These are phyloP conservation scores for Salix brachista DNA, from an alignment of 345 rosid species.

Conservation along the genomic window DNA sequence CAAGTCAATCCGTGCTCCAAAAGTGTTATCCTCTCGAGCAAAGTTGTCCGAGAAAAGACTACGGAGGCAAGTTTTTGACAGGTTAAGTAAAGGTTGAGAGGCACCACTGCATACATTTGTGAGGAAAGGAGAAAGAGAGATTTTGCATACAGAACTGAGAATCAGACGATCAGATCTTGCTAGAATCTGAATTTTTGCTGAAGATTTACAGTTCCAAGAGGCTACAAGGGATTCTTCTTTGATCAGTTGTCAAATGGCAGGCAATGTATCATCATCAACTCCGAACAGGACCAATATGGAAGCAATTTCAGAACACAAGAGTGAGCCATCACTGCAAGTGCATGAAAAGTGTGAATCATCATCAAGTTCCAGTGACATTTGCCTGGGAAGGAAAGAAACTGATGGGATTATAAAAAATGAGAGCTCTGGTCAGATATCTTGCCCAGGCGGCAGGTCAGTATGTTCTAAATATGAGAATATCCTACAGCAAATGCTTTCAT, in stretches of 20 bases:
- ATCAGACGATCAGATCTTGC: too few relatives aligned
- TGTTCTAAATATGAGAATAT: background rate
- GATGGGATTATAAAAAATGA: background rate
- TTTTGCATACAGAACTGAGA: background rate
- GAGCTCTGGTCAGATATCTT: background rate
- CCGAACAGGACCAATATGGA: background rate
- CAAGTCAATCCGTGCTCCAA: background rate
- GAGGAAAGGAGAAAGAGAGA: background rate
- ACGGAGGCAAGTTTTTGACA: background rate
- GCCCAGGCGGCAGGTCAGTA: background rate
- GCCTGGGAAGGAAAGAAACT: background rate
- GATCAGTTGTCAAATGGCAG: background rate
- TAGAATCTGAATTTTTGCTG: too few relatives aligned
- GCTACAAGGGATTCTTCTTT: background rate
- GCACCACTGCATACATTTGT: background rate
- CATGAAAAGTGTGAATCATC: background rate
- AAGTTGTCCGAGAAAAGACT: background rate
- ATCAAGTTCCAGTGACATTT: background rate
- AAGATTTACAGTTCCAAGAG: constrained; percentile 11
- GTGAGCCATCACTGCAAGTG: background rate
- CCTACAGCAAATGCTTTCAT: background rate
- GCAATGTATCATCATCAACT: background rate
- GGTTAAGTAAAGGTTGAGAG: background rate
- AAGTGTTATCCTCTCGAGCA: background rate
- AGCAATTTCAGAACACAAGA: background rate